A percentile compares a stretch with the other conserved stretches of the same genome.
Conservation (phyloP, 1,139 yeast genomes). For the Yamadazyma buinensis region DNA sequence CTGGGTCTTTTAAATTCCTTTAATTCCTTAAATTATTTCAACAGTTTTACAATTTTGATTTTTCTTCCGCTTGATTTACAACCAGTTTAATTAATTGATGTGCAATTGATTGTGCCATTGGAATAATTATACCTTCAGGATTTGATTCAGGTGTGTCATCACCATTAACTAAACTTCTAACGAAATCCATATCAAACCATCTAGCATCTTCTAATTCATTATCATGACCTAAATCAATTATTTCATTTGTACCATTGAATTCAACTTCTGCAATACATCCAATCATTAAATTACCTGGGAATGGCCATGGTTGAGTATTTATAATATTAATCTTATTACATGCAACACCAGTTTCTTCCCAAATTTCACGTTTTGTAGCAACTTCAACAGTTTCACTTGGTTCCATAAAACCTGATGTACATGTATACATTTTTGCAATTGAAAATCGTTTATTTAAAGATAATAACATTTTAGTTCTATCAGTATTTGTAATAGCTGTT, state of each 20-base stretch:
- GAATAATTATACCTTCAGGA: constrained; percentile 40
- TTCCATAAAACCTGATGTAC: constrained; percentile 94
- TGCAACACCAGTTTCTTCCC: constrained; percentile 92
- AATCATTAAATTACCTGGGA: constrained; percentile 88
- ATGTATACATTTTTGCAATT: constrained; percentile 60
- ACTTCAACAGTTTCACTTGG: constrained; percentile 91
- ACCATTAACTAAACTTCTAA: constrained; percentile 43
- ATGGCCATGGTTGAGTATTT: constrained; percentile 93
- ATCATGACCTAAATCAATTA: constrained; percentile 73
- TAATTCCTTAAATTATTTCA: too few relatives aligned
- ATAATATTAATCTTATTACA: constrained; percentile 58
- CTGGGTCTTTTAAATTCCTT: too few relatives aligned
- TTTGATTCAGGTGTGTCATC: constrained; percentile 24
- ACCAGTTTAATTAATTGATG: constrained; percentile 38
- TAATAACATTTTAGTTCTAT: constrained; percentile 60
- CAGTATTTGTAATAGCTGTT: constrained; percentile 66
- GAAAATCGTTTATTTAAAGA: constrained; percentile 62
- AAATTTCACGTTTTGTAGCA: constrained; percentile 83
- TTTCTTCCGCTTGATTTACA: constrained; percentile 33
- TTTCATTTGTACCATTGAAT: constrained; percentile 55
- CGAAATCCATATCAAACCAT: constrained; percentile 67
- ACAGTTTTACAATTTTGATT: constrained; percentile 13
- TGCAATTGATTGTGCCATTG: constrained; percentile 42
- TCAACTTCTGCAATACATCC: constrained; percentile 82
- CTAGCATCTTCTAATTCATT: constrained; percentile 79